phyloP scores from a whole-genome alignment of 2,329 filamentous ascomycete genomes.

The Fusarium guadeloupense region DNA sequence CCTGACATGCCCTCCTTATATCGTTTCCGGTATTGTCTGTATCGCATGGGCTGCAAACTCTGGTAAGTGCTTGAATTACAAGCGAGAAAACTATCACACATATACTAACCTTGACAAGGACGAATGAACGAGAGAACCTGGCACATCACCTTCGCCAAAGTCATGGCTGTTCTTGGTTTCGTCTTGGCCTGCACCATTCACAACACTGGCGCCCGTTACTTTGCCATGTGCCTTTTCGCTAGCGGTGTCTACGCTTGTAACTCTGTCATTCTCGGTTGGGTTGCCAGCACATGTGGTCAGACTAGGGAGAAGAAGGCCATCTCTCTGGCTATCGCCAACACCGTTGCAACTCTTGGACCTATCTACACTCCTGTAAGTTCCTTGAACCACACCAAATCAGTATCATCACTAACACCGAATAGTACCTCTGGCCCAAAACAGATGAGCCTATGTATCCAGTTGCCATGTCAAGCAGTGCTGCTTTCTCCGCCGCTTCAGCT shows the following conservation, averaged over 20 bases:
- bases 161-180: constrained; percentile 47
- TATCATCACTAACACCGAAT: background rate
- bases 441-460: constrained; percentile 16
- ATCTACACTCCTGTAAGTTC: constrained; percentile 39
- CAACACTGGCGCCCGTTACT: constrained; percentile 28
- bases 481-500: constrained; percentile 48
- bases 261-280: constrained; percentile 56
- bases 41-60: constrained; percentile 34
- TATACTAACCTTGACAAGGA: constrained; percentile 28
- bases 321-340: constrained; percentile 47
- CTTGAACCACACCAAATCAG: rapidly evolving
- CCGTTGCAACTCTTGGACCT: constrained; percentile 28
- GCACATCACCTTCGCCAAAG: constrained; percentile 56
- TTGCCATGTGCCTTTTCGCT: constrained; percentile 51
- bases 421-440: constrained; percentile 33
- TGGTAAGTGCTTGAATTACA: background rate
- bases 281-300: constrained; percentile 52
- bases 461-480: constrained; percentile 32
- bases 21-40: constrained; percentile 50
- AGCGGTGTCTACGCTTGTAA: constrained; percentile 53
- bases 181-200: constrained; percentile 38
- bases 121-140: constrained; percentile 55
- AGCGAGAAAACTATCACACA: too few relatives aligned
- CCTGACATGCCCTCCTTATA: constrained; percentile 60
- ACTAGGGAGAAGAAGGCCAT: constrained; percentile 59